Evolutionary conservation across 176 grass and related monocot genomes (phyloP), one percentile per base, ranked within the genome.

Genomic region (Tuctoria greenei): DNA sequence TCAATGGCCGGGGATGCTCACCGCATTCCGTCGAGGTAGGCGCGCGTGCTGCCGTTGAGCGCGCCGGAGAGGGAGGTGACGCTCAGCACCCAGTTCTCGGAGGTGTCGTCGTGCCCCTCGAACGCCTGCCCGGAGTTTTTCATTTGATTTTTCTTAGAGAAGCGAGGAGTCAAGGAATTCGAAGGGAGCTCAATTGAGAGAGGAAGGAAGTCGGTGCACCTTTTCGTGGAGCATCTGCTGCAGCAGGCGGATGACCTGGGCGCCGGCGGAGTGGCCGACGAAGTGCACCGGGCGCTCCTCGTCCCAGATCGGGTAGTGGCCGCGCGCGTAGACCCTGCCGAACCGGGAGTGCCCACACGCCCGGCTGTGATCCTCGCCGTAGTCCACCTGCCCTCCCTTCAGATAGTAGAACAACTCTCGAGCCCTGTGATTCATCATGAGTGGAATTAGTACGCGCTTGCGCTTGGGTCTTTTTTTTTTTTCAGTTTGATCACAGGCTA

Each of bases 211-310:
- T 2, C 0, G n/a, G 2, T 24, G 21, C 55, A 93, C 91, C 64
- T 90, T 82, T 43, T 97, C 85, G 43, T 84, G 84, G 60, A 97
- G 93, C 93, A 97, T 97, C 78, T 97, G 93, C 64, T 97, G 93
- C 59, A 97, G 74, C n/a, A 97, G 76, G 64, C 93, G 78, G 18
- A 82, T 70, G 21, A 88, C 90, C 81, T 97, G 93, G 8, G 80
- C 90, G 4, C 93, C 93, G 9, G 90, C 90, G 2, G 93, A 97
- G 77, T 97, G 93, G 7, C 93, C 93, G 7, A 97, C 88, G 37
- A 97, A 86, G 80, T 97, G 93, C 27, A 79, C 79, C 1, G 93
- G 85, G 61, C 93, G 87, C 38, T 84, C 61, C 10, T 81, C 90
- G 78, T 93, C 93, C 93, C 90, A 93, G 31, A 60, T 16, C 8